These are phyloP conservation scores for Alisma plantagoaquatica DNA, from an alignment of 106 monocot genomes.

Conservation along the genomic window DNA sequence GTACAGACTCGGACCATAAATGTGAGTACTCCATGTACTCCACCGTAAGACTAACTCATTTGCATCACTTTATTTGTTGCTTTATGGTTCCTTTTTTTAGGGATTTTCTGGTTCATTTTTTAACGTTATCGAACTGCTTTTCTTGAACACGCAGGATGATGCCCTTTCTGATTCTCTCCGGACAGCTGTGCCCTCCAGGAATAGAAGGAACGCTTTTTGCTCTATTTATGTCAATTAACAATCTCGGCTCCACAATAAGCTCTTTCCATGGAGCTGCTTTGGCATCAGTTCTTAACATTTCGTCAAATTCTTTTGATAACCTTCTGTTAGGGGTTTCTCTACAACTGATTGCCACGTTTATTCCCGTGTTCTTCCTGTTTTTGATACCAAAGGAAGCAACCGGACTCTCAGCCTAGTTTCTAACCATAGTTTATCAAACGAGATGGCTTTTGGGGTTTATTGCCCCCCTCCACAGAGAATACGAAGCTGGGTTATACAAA, in stretches of 20 bases:
- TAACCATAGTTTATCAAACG: too few relatives aligned
- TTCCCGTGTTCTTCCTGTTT: slow-evolving; percentile 54
- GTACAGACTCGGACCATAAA: too few relatives aligned
- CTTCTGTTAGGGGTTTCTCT: slow-evolving; percentile 34
- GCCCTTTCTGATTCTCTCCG: slow-evolving; percentile 76
- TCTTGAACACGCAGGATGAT: slow-evolving; percentile 38
- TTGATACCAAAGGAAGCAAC: slow-evolving; percentile 68
- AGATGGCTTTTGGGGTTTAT: too few relatives aligned
- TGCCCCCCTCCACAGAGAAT: too few relatives aligned
- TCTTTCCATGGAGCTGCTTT: slow-evolving; percentile 68
- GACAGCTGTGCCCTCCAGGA: slow-evolving; percentile 74
- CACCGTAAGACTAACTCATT: too few relatives aligned
- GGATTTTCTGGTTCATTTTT: too few relatives aligned
- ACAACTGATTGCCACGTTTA: slow-evolving; percentile 36
- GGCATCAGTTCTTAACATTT: slow-evolving; percentile 47
- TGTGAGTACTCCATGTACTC: too few relatives aligned
- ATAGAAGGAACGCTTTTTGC: slow-evolving; percentile 90
- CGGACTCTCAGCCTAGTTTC: slow-evolving; percentile 21
- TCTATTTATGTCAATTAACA: slow-evolving; percentile 83
- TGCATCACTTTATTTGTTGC: too few relatives aligned
- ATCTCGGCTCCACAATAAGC: slow-evolving; percentile 50
- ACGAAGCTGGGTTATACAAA: too few relatives aligned
- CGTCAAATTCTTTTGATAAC: slow-evolving; percentile 46
- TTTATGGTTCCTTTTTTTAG: too few relatives aligned
- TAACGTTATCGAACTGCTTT: too few relatives aligned